Percentiles rank a stretch among this genome's conserved stretches.
These are phyloP conservation scores for Coniosporium tulheliwenetii DNA, from an alignment of 2,329 filamentous ascomycete genomes.

Conservation along the genomic window DNA sequence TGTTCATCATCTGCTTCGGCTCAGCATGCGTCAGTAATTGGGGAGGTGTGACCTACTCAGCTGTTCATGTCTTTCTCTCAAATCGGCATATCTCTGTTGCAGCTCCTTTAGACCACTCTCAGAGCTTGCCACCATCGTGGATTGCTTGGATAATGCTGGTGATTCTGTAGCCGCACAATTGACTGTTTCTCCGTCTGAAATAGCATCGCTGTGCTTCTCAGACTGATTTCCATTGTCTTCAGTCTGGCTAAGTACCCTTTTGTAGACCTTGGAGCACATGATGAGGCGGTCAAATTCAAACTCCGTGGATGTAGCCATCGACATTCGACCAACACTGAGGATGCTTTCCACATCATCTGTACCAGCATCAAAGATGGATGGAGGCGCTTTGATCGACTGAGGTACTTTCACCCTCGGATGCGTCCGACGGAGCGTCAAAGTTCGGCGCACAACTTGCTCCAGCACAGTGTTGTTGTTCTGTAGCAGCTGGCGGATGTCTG, in stretches of 20 bases:
- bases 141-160: too few species aligned
- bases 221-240: too few species aligned
- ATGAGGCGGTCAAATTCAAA: slow-evolving; percentile 18
- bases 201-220: too few species aligned
- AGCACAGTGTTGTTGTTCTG: slow-evolving; percentile 13
- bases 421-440: slow-evolving; percentile 11
- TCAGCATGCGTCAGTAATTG: too few species aligned
- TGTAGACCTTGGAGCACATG: slow-evolving; percentile 16
- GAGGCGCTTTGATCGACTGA: slow-evolving; percentile 7
- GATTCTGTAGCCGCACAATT: too few species aligned
- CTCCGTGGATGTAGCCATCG: slow-evolving; percentile 10
- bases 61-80: too few species aligned
- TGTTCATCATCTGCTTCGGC: too few species aligned
- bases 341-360: background rate
- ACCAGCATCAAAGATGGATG: slow-evolving; percentile 5
- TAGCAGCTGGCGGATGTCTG: slow-evolving; percentile 15
- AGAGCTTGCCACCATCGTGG: too few species aligned
- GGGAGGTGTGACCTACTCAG: too few species aligned
- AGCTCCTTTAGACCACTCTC: too few species aligned
- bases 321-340: slow-evolving; percentile 6
- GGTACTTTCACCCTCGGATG: slow-evolving; percentile 15
- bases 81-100: too few species aligned
- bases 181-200: too few species aligned
- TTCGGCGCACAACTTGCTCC: slow-evolving; percentile 12
- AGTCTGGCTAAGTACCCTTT: slow-evolving; percentile 3